Conservation (phyloP, 371 early-diverging fungal species). For the Mucor circinelloides region DNA sequence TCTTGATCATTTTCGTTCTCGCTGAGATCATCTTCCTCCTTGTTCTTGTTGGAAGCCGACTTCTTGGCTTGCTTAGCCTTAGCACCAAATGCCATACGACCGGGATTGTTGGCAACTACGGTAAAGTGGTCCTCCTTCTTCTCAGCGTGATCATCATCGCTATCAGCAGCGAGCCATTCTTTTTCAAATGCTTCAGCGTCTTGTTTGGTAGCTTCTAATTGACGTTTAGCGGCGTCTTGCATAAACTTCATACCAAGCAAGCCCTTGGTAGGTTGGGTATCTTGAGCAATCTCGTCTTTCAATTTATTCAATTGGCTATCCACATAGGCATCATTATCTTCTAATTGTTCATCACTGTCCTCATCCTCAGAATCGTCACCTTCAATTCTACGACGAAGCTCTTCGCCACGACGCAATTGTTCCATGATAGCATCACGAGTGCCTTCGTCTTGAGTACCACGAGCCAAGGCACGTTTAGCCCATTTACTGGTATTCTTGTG, state of each 20-base stretch:
- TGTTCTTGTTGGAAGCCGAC: not conserved
- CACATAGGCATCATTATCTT: conserved; percentile 44
- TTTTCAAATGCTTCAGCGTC: conserved; percentile 52
- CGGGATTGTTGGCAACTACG: conserved; percentile 57
- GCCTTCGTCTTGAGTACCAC: conserved; percentile 69
- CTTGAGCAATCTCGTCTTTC: conserved; percentile 49
- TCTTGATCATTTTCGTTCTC: not conserved
- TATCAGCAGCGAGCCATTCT: conserved; percentile 48
- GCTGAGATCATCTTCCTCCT: conserved; percentile 3
- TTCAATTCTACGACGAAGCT: conserved; percentile 80
- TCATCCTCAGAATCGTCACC: conserved; percentile 64
- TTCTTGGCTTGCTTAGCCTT: conserved; percentile 32
- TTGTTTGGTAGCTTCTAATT: conserved; percentile 52
- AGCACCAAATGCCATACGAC: conserved; percentile 64
- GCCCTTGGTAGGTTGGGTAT: conserved; percentile 74
- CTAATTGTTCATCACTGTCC: conserved; percentile 53
- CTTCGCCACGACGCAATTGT: conserved; percentile 82
- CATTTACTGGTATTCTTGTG: conserved; percentile 96
- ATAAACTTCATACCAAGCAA: conserved; percentile 97
- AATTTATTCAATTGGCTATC: conserved; percentile 44
- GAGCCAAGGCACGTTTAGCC: conserved; percentile 82
- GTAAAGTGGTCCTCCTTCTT: conserved; percentile 22
- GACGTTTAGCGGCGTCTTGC: conserved; percentile 75
- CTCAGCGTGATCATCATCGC: conserved; percentile 39
- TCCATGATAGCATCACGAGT: conserved; percentile 85